Conservation (phyloP, 1,139 yeast genomes). For the Taphrina flavorubra region DNA sequence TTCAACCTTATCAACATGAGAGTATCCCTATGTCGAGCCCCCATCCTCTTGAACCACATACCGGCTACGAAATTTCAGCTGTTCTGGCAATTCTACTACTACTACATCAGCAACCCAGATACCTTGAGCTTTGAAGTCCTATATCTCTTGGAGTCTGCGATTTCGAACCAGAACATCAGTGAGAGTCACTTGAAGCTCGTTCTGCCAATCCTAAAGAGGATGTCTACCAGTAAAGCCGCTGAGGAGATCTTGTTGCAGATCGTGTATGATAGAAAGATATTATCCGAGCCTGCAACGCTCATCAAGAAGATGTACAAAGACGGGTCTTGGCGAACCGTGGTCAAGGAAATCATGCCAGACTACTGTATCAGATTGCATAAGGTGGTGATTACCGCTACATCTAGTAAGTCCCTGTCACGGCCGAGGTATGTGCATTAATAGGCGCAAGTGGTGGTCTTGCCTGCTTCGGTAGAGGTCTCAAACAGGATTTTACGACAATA, state of each 20-base stretch:
- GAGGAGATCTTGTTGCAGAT: constrained; percentile 15
- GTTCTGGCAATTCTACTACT: constrained; percentile 1
- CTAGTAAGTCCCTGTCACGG: constrained; percentile 3
- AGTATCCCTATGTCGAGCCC: neutral
- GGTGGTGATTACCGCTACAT: constrained; percentile 16
- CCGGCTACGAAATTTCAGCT: neutral
- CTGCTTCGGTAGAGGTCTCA: constrained; percentile 27
- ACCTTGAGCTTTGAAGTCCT: neutral
- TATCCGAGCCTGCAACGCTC: neutral
- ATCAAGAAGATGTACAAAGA: constrained; percentile 1
- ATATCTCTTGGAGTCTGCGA: constrained; percentile 1
- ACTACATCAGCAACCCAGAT: neutral
- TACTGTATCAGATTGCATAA: constrained; percentile 18
- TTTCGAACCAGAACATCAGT: neutral
- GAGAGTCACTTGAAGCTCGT: neutral
- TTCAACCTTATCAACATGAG: constrained; percentile 3
- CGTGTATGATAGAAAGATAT: neutral
- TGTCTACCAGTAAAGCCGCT: constrained; percentile 1
- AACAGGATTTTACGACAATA: constrained; percentile 36
- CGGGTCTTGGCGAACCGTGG: neutral
- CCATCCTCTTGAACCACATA: neutral
- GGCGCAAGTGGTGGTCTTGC: constrained; percentile 7
- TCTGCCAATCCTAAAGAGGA: neutral
- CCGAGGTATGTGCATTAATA: neutral
- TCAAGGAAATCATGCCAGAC: constrained; percentile 3